Base-by-base conservation (phyloP, 2,329 filamentous ascomycete species). In the Delphinella strobiligena region DNA sequence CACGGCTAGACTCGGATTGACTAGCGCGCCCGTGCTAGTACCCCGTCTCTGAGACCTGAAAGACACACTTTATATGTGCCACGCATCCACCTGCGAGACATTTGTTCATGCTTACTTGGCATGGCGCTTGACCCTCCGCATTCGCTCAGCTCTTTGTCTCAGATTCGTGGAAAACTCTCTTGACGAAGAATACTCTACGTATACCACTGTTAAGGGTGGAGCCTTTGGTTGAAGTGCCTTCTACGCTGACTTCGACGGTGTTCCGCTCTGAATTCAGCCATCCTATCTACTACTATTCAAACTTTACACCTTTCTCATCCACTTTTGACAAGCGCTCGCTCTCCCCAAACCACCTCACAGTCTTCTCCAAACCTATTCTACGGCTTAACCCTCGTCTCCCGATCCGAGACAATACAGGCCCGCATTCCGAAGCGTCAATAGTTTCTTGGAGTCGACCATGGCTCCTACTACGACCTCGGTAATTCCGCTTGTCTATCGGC, bases 401-500 rank as follows among this genome's bases (percentile, higher is more conserved):
- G 7, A 27, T 27, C 22, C 22, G 22, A 27, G 22, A 27, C 22
- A n/a, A n/a, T 12, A 27, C 22, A 7, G 12, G 7, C 22, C 22
- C 22, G 22, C 22, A 27, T 27, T 12, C 7, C 12, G 7, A 27
- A 27, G 7, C 22, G 7, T 27, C 22, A 27, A 27, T 27, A 27
- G 22, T 12, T 27, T 12, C 22, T 27, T 12, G 7, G 22, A 27
- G 7, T 27, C 22, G 22, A 27, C 22, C 22, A 27, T 27, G 22
- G 30, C 10, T 12, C 27, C 34, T 29, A 34, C 39, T 19, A 17
- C 27, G 10, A 5, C 32, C 34, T 62, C 70, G 45, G 55, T 55
- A 40, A 68, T 83, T 29, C 80, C 80, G 16, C 49, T 70, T 27
- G 48, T 67, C 45, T 88, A 88, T 63, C 71, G 72, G 42, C 50